These are phyloP conservation scores for Colletotrichum scovillei DNA, from an alignment of 2,329 filamentous ascomycete genomes.

Conservation along the genomic window DNA sequence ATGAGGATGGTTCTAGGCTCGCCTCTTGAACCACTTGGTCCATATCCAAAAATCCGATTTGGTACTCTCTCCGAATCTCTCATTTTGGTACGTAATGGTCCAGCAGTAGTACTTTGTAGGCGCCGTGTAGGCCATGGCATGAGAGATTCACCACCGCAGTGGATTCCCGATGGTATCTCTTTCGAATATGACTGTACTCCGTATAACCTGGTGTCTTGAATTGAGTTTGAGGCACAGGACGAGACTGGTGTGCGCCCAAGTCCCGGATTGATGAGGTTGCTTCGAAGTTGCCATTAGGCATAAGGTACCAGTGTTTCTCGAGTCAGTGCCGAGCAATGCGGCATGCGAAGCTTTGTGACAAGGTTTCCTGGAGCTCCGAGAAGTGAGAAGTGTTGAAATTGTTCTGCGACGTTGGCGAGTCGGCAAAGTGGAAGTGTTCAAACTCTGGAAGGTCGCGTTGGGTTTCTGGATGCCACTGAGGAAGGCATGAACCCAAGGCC, in stretches of 20 bases:
- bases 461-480: not conserved
- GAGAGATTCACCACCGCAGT: too few relatives aligned
- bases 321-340: not conserved
- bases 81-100: not conserved
- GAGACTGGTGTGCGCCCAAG: not conserved
- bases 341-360: constrained; percentile 8
- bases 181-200: too few relatives aligned
- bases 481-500: too few relatives aligned
- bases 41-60: constrained; percentile 7
- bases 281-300: not conserved
- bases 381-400: not conserved
- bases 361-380: constrained; percentile 11
- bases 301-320: not conserved
- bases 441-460: not conserved
- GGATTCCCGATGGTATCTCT: too few relatives aligned
- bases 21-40: constrained; percentile 15
- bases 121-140: too few relatives aligned
- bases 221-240: not conserved
- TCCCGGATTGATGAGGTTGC: not conserved
- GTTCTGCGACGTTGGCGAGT: not conserved
- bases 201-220: not conserved
- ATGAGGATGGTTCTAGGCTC: not conserved
- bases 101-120: too few relatives aligned
- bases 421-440: not conserved
- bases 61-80: not conserved